Base-by-base conservation (phyloP, 2,329 filamentous ascomycete species). In the Exserohilum turcica region DNA sequence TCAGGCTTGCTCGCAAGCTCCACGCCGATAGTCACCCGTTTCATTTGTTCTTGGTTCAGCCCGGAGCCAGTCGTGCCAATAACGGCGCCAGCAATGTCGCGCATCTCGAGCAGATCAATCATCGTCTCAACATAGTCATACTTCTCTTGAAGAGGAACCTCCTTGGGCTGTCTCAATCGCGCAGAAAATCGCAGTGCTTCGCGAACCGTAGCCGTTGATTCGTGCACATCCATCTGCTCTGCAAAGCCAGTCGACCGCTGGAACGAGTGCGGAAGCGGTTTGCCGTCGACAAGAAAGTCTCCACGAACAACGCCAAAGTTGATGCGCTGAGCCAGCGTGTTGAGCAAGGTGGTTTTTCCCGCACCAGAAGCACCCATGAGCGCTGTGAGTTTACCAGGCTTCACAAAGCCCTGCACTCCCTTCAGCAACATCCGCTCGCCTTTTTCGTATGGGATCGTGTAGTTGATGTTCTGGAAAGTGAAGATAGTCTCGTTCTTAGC, bases 391-490 rank as follows among this genome's bases (percentile, higher is more conserved):
- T 91, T 96, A 43, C 92, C 92, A 3, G 92, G 92, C 73, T 94
- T 93, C 44, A 97, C 91, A 86, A 90, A 96, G 16, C 92, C 92
- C 60, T 85, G 80, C 4, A 89, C 82, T 52, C 86, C 79, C 54
- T 85, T 79, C 9, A 89, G 72, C 4, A 88, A 70, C 3, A 69
- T 71, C 12, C 78, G 68, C 39, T 79, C 76, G 3, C 75, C 75
- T 32, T 73, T 72, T 18, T 78, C 68, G 24, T 77, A 79, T 9
- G 78, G 76, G 54, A 92, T 88, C 0, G 84, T 88, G 70, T 96
- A 96, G 67, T 87, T 90, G 55, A 97, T 85, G 59, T 89, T 81
- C 70, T 93, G 89, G 89, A 91, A 96, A 0, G 92, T 96, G 54
- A 96, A 77, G 33, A 78, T 71, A 3, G 74, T 72, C 43, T 88